Evolutionary conservation across 305 asterid species (phyloP).

Genomic region (Fraxinus nigra): DNA sequence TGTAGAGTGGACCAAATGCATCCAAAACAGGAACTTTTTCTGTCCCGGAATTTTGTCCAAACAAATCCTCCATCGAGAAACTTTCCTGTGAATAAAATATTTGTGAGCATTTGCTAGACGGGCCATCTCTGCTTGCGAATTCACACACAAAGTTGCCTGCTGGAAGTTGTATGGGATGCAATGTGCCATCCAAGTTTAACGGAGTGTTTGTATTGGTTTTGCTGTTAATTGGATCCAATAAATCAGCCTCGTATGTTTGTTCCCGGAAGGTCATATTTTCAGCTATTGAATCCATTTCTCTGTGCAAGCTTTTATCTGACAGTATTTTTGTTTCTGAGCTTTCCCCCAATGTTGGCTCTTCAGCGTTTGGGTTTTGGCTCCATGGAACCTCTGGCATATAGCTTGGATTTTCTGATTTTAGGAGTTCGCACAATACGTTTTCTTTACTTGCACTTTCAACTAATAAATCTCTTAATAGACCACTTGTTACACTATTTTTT

Average conservation of each 20-base stretch:
- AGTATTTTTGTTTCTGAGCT: slow-evolving; percentile 12
- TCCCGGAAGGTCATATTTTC: slow-evolving; percentile 14
- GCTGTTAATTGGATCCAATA: slow-evolving; percentile 19
- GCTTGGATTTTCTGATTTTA: slow-evolving; percentile 2
- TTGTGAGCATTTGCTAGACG: slow-evolving; percentile 22
- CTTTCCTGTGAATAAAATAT: slow-evolving; percentile 24
- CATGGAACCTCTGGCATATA: not conserved
- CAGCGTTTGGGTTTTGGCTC: not conserved
- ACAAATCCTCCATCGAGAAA: slow-evolving; percentile 24
- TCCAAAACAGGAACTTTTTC: slow-evolving; percentile 19
- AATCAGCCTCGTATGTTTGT: slow-evolving; percentile 4
- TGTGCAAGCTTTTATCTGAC: not conserved
- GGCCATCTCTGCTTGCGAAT: slow-evolving; percentile 19
- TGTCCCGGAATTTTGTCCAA: slow-evolving; percentile 21
- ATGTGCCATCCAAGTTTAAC: slow-evolving; percentile 7
- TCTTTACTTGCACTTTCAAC: slow-evolving; percentile 27
- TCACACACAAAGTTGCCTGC: slow-evolving; percentile 18
- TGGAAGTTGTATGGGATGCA: slow-evolving; percentile 7
- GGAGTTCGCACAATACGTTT: slow-evolving; percentile 7
- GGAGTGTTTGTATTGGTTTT: slow-evolving; percentile 13
- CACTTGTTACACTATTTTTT: slow-evolving; percentile 20
- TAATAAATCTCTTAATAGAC: slow-evolving; percentile 20
- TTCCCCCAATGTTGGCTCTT: not conserved
- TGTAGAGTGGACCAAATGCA: slow-evolving; percentile 23
- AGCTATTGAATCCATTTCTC: not conserved